Evolutionary conservation across 2,329 filamentous ascomycete genomes (phyloP).

Genomic region (Clarireedia homoeocarpa): DNA sequence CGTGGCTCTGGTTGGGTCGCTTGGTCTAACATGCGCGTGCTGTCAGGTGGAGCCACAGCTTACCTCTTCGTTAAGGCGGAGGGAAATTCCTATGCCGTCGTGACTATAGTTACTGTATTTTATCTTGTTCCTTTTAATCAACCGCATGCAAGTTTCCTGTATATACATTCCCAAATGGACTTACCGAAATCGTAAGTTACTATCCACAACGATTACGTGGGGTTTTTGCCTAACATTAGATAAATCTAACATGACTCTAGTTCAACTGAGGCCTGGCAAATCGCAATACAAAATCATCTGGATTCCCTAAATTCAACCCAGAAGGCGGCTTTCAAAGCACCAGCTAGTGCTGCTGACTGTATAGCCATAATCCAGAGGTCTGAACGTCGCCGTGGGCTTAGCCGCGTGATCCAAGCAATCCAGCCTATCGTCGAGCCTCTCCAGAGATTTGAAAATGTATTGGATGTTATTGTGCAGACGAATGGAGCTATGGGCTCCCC

Average conservation of each 20-base stretch:
- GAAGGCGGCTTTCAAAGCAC: background rate
- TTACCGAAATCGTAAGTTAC: too few relatives aligned
- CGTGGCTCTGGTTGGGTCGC: too few relatives aligned
- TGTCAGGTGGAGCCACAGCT: too few relatives aligned
- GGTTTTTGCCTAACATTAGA: too few relatives aligned
- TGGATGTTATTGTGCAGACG: background rate
- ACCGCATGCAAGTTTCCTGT: too few relatives aligned
- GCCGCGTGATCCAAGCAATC: background rate
- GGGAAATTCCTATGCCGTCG: too few relatives aligned
- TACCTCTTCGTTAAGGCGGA: too few relatives aligned
- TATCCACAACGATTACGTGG: too few relatives aligned
- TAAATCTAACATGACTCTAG: background rate
- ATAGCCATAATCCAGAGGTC: background rate
- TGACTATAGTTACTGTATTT: too few relatives aligned
- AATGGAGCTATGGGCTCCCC: background rate
- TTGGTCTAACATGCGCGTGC: too few relatives aligned
- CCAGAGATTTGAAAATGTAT: background rate
- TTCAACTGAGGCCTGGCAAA: background rate
- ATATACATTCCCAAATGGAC: too few relatives aligned
- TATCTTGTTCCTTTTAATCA: too few relatives aligned
- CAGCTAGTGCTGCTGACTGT: background rate
- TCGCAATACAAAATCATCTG: background rate
- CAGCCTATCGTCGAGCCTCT: background rate
- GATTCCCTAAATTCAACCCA: background rate
- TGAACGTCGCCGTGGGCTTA: background rate